Evolutionary conservation across 768 basidiomycete genomes (phyloP), one percentile per base, ranked within the genome.

Genomic region (Hysterangium stoloniferum): DNA sequence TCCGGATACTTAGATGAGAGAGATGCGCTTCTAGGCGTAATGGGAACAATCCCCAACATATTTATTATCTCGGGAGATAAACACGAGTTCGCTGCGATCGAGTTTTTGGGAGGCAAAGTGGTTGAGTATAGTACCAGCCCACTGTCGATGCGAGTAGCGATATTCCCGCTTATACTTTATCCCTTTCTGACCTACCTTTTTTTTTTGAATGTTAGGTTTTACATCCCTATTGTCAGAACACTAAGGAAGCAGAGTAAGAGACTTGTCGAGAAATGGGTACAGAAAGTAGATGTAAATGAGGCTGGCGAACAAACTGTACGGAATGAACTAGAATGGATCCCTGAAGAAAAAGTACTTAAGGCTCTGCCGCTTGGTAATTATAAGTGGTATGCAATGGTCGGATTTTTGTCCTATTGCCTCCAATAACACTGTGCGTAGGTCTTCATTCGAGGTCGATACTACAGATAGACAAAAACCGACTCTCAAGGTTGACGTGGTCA

Each of bases 61-160:
- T 65, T 83, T 59, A 61, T 88, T 45, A 65, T 88, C 38, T 80
- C 79, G 2, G 86, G 85, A 6, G 86, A 87, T 61, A 72, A 86
- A 19, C 86, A 89, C 62, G 86, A 88, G 65, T 88, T 87, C 58
- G 85, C 85, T 1, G 77, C 77, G 4, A 73, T 86, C 56, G 77
- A 82, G 64, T 83, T 79, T 61, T 71, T 68, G 47, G 58, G 70
- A 52, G 54, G 63, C 37, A 60, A 67, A 54, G 70, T 85, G 24
- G 64, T 69, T 37, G 86, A 88, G 59, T 71, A 86, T 53, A 84
- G 82, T 20, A 86, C 84, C 5, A 73, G 72, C 54, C 86, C 86
- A 4, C 59, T 84, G 59, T 83, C 72, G 66, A 80, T 79, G 79
- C 43, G 22, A 19, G 49, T 33, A 32, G 15, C 17, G 13, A 20